Evolutionary conservation across 176 grass and related monocot species (phyloP).

Genomic region (Avena eriantha): DNA sequence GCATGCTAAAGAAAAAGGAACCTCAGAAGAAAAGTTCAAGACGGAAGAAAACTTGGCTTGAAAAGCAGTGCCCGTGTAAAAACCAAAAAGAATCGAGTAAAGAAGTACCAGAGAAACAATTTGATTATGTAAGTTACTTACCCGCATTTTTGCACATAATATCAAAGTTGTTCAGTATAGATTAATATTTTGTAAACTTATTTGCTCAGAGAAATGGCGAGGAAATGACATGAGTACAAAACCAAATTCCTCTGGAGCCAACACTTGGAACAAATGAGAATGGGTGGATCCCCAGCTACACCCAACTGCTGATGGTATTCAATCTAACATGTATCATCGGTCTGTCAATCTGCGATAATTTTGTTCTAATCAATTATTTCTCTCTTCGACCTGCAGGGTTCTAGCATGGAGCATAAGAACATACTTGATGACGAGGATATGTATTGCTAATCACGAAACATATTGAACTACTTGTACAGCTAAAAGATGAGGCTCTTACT

Average conservation of each 20-base stretch:
- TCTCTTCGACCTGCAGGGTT: neutral
- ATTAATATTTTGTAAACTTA: neutral
- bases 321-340: neutral
- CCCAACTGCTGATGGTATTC: neutral
- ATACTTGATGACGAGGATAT: neutral
- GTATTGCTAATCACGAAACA: too few species aligned
- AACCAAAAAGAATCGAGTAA: neutral
- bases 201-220: neutral
- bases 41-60: neutral
- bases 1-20: too few species aligned
- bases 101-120: neutral
- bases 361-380: neutral
- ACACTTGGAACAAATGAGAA: neutral
- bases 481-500: neutral
- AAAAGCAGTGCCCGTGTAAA: neutral
- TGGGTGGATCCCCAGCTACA: neutral
- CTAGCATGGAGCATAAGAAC: neutral
- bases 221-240: neutral
- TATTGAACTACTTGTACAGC: too few species aligned
- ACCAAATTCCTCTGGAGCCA: neutral
- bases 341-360: neutral
- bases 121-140: too few species aligned
- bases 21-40: too few species aligned
- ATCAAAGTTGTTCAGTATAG: neutral
- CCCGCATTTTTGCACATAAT: too few species aligned